Base-by-base conservation (phyloP, 768 basidiomycete genomes). In the Suillus bovinus region DNA sequence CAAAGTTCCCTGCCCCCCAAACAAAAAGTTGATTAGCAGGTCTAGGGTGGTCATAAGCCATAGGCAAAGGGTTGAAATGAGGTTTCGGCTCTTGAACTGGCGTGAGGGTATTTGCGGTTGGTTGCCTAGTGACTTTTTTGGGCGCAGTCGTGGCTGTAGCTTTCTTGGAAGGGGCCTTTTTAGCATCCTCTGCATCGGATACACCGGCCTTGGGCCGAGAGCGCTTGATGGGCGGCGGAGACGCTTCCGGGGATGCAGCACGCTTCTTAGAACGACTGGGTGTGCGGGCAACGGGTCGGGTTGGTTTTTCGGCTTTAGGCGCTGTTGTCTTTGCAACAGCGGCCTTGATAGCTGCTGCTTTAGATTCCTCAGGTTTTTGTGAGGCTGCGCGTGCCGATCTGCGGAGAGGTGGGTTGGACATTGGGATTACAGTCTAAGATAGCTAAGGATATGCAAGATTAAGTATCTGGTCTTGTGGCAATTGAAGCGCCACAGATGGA, bases 1-100 rank as follows among this genome's bases (percentile, higher is more conserved):
- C 96, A 78, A 94, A 94, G 75, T 96, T 95, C 31, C 94, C 95
- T 13, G 89, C 87, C 8, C 96, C 96, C 85, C 92, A 98, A 9
- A 85, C 88, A 66, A 95, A 96, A 20, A 95, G 80, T 46, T 88
- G 82, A 16, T 86, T 82, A 38, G 88, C 81, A 22, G 93, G 94
- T 49, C 87, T 83, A 50, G 78, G 68, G 61, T 84, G 82, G 53
- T 78, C 70, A 10, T 85, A 83, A 33, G 86, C 81, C 8, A 78
- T 74, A 17, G 90, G 91, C 4, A 93, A 79, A 9, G 84, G 78
- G 66, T 89, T 90, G 69, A 89, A 83, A 64, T 87, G 87, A 4
- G 86, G 84, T 66, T 82, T 83, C 31, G 76, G 74, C 70, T 72
- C 71, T 63, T 77, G 44, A 22, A 71, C 66, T 38, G 68, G 64